A percentile compares a stretch with the other conserved stretches of the same genome.
phyloP scores from a whole-genome alignment of 768 basidiomycete genomes.

The Ephemerocybe angulata region DNA sequence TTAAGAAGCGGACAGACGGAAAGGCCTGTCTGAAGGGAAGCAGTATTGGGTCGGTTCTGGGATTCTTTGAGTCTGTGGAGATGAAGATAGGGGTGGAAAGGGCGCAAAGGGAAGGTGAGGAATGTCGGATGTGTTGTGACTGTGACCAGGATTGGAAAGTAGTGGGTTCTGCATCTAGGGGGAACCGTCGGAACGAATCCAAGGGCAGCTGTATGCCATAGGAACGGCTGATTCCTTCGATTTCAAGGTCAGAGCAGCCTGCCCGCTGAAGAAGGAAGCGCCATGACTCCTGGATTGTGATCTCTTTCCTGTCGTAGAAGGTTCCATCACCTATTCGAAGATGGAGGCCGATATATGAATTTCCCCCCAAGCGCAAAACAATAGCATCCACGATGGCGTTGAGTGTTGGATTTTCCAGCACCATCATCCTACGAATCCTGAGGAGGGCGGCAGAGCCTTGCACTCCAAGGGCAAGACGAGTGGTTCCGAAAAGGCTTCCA shows the following conservation, averaged over 20 bases:
- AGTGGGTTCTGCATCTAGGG: too few relatives aligned
- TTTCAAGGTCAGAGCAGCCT: background rate
- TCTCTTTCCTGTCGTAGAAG: slow-evolving; percentile 42
- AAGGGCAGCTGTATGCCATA: background rate
- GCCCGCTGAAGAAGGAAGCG: slow-evolving; percentile 49
- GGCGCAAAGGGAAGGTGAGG: background rate
- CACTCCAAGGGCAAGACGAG: slow-evolving; percentile 50
- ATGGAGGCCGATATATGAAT: slow-evolving; percentile 63
- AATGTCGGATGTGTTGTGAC: background rate
- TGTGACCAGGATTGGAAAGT: background rate
- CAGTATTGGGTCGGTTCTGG: slow-evolving; percentile 20
- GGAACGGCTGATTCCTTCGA: background rate
- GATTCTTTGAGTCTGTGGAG: slow-evolving; percentile 23
- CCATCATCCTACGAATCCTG: slow-evolving; percentile 53
- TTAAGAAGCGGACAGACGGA: slow-evolving; percentile 25
- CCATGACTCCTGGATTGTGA: slow-evolving; percentile 51
- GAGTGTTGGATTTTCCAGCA: slow-evolving; percentile 38
- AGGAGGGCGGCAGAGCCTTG: slow-evolving; percentile 41
- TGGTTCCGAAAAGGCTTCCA: slow-evolving; percentile 76
- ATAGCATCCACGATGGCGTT: slow-evolving; percentile 39
- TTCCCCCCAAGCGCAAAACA: slow-evolving; percentile 35
- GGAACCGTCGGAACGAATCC: background rate
- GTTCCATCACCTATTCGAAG: slow-evolving; percentile 66
- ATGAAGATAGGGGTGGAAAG: slow-evolving; percentile 20
- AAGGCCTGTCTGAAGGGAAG: slow-evolving; percentile 22